Evolutionary conservation across 164 flowering plant species (phyloP).

Genomic region (Vitis labrusca): DNA sequence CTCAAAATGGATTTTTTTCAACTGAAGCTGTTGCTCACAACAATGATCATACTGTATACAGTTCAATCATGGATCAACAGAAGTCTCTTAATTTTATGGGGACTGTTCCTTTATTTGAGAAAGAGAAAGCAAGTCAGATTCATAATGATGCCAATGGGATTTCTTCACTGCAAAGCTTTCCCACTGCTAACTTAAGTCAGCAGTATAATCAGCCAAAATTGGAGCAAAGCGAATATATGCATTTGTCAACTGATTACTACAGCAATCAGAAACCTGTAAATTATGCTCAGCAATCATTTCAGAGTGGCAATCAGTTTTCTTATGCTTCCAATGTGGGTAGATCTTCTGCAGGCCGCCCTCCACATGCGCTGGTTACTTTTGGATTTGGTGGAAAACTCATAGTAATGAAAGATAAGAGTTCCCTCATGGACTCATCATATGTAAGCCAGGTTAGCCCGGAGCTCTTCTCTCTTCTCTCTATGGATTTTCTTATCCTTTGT

Average conservation of each 20-base stretch:
- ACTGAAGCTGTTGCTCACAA: constrained; percentile 18
- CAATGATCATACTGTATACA: constrained; percentile 18
- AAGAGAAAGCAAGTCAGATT: constrained; percentile 32
- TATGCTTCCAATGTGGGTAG: constrained; percentile 48
- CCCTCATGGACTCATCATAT: constrained; percentile 36
- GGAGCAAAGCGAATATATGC: constrained; percentile 41
- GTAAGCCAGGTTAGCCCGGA: constrained; percentile 64
- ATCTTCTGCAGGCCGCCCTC: constrained; percentile 90
- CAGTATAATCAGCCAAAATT: constrained; percentile 31
- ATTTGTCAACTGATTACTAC: constrained; percentile 39
- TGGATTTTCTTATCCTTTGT: not conserved
- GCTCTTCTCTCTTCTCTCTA: constrained; percentile 1
- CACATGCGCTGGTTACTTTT: constrained; percentile 90
- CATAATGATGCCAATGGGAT: constrained; percentile 27
- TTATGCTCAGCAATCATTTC: constrained; percentile 42
- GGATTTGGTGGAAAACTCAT: constrained; percentile 99
- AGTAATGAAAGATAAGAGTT: constrained; percentile 59
- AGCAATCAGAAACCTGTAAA: constrained; percentile 36
- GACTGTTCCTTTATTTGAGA: constrained; percentile 20
- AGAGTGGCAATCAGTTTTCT: constrained; percentile 35
- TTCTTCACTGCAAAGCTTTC: constrained; percentile 35
- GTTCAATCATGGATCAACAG: constrained; percentile 25
- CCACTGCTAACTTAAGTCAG: constrained; percentile 36
- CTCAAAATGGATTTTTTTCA: constrained; percentile 40
- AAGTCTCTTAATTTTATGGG: constrained; percentile 31